Evolutionary conservation across 768 basidiomycete species (phyloP).

Genomic region (Postia placenta): DNA sequence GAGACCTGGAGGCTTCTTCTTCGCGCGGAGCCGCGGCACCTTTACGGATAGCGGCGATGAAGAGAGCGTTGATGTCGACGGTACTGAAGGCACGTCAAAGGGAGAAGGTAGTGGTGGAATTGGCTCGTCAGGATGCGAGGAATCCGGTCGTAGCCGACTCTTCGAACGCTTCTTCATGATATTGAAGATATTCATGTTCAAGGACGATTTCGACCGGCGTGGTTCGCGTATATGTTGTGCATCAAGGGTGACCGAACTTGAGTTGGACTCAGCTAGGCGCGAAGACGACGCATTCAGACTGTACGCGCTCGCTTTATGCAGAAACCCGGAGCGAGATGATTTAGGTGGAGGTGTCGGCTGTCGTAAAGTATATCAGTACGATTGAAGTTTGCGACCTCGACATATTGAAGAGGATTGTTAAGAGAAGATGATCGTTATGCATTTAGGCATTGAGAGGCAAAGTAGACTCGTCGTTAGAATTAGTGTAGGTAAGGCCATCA

Average conservation of each 20-base stretch:
- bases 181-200: constrained; percentile 32
- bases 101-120: constrained; percentile 17
- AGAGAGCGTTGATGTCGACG: neutral
- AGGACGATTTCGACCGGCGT: constrained; percentile 45
- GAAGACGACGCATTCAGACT: constrained; percentile 16
- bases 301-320: constrained; percentile 26
- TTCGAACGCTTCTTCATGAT: constrained; percentile 36
- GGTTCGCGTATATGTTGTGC: constrained; percentile 26
- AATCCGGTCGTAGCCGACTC: constrained; percentile 32
- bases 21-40: constrained; percentile 22
- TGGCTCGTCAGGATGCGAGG: constrained; percentile 28
- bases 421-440: no score
- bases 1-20: constrained; percentile 25
- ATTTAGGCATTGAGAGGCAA: no score
- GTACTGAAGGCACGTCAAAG: constrained; percentile 9
- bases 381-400: neutral
- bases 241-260: constrained; percentile 18
- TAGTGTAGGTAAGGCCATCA: no score
- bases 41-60: constrained; percentile 11
- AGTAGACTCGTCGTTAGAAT: no score
- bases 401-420: no score
- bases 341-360: constrained; percentile 44
- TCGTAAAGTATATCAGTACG: constrained; percentile 4
- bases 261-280: constrained; percentile 17
- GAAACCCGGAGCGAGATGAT: constrained; percentile 28